Conservation (phyloP, 2,329 filamentous ascomycete genomes). For the Coniochaeta sp. region DNA sequence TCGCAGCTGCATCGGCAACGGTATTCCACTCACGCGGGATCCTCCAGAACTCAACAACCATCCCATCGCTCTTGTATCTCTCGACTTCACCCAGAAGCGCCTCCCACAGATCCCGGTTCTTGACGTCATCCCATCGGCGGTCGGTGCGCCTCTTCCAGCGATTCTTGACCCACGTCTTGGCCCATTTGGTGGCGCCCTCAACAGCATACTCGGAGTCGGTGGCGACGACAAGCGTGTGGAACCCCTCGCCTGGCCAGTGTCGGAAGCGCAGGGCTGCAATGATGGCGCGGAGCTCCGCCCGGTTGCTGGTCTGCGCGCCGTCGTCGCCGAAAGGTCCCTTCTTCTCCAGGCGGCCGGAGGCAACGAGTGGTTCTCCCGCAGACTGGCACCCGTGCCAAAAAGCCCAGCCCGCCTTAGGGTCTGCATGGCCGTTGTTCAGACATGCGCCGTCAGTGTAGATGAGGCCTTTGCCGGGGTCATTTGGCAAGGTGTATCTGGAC, state of each 20-base stretch:
- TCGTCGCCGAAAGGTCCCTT: slow-evolving; percentile 30
- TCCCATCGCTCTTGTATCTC: slow-evolving; percentile 13
- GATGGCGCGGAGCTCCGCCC: slow-evolving; percentile 47
- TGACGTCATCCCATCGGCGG: slow-evolving; percentile 20
- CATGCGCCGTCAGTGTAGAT: not conserved
- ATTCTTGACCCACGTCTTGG: slow-evolving; percentile 32
- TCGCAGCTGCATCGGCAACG: slow-evolving; percentile 31
- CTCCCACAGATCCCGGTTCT: slow-evolving; percentile 47
- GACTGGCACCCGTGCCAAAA: slow-evolving; percentile 19
- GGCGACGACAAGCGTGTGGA: slow-evolving; percentile 37
- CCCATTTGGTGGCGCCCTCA: slow-evolving; percentile 34
- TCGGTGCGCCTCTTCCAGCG: slow-evolving; percentile 32
- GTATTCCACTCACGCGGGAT: slow-evolving; percentile 35
- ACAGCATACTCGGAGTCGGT: slow-evolving; percentile 46
- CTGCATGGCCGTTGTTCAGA: not conserved
- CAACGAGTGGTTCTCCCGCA: slow-evolving; percentile 7
- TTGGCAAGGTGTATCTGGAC: not conserved
- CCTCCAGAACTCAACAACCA: slow-evolving; percentile 37
- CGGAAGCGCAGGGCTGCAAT: slow-evolving; percentile 39
- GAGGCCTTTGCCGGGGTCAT: not conserved
- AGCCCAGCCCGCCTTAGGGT: slow-evolving; percentile 10
- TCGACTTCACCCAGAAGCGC: slow-evolving; percentile 33
- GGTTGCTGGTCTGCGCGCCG: slow-evolving; percentile 36
- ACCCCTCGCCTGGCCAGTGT: slow-evolving; percentile 33
- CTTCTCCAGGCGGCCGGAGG: slow-evolving; percentile 30